Evolutionary conservation across 129 eudicot species (phyloP).

Genomic region (Centaurea solstitialis): DNA sequence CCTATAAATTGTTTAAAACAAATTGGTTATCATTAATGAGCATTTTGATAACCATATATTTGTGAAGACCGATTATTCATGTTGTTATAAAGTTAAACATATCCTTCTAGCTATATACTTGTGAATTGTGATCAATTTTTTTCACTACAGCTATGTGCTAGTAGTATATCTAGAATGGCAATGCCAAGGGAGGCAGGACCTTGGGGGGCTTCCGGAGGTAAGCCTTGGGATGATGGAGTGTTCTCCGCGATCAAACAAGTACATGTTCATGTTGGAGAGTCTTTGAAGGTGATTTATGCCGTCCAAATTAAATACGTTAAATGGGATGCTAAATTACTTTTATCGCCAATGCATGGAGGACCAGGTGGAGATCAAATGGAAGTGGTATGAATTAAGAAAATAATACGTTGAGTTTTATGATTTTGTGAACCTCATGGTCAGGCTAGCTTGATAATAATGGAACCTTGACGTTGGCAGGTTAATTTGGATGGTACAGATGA

Average conservation of each 20-base stretch:
- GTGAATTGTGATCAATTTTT: not conserved
- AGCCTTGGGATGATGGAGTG: slow-evolving; percentile 27
- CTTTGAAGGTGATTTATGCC: slow-evolving; percentile 6
- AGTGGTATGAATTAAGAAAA: not conserved
- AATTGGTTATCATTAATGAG: not conserved
- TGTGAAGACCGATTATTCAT: not conserved
- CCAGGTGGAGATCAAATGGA: not conserved
- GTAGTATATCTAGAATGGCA: not conserved
- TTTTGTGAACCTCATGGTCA: not conserved
- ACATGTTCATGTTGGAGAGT: not conserved
- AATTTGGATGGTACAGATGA: slow-evolving; percentile 1
- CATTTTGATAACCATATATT: not conserved
- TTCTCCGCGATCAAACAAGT: slow-evolving; percentile 22
- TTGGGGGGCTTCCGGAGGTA: slow-evolving; percentile 20
- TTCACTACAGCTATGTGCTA: not conserved
- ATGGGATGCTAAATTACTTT: slow-evolving; percentile 18
- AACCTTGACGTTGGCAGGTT: slow-evolving; percentile 15
- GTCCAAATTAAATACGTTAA: slow-evolving; percentile 24
- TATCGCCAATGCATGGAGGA: slow-evolving; percentile 31
- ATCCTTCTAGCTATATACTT: not conserved
- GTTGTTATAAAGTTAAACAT: not conserved
- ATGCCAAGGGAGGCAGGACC: slow-evolving; percentile 10
- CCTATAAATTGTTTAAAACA: not conserved
- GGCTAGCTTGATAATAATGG: not conserved
- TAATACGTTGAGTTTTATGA: not conserved